phyloP scores from a whole-genome alignment of 805 yeast species.

The Priceomyces medius region DNA sequence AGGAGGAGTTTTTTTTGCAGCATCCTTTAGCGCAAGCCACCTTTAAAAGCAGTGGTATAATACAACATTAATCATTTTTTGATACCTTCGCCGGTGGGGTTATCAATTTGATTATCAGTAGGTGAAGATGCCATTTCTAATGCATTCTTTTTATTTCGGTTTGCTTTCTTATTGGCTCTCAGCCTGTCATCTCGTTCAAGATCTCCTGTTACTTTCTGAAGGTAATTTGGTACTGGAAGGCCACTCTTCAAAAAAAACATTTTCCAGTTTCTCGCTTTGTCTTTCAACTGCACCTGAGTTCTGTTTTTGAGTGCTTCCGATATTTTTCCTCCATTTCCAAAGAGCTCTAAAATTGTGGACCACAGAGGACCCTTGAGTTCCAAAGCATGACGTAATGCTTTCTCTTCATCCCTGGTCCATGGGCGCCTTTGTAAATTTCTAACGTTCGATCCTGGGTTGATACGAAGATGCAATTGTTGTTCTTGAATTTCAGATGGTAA shows the following conservation, averaged over 20 bases:
- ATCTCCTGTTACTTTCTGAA: conserved; percentile 86
- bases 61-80: conserved; percentile 3
- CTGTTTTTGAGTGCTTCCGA: conserved; percentile 84
- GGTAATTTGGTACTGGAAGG: conserved; percentile 73
- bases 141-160: conserved; percentile 34
- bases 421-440: conserved; percentile 50
- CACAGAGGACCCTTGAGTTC: conserved; percentile 88
- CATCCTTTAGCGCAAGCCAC: no score
- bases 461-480: conserved; percentile 40
- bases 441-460: conserved; percentile 28
- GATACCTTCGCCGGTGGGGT: conserved; percentile 8
- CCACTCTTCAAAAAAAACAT: conserved; percentile 77
- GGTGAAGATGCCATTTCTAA: background rate
- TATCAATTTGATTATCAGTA: conserved; percentile 39
- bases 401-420: conserved; percentile 90
- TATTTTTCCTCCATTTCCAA: conserved; percentile 90
- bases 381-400: conserved; percentile 76
- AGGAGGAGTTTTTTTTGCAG: no score
- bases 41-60: background rate
- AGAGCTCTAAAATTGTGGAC: conserved; percentile 85
- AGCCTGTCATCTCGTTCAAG: conserved; percentile 53
- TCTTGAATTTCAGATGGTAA: conserved; percentile 45
- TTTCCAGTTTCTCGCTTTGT: conserved; percentile 95
- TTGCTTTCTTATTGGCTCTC: conserved; percentile 27
- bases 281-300: conserved; percentile 89